Conservation (phyloP, 371 early-diverging fungal genomes). For the Mortierella sp. region DNA sequence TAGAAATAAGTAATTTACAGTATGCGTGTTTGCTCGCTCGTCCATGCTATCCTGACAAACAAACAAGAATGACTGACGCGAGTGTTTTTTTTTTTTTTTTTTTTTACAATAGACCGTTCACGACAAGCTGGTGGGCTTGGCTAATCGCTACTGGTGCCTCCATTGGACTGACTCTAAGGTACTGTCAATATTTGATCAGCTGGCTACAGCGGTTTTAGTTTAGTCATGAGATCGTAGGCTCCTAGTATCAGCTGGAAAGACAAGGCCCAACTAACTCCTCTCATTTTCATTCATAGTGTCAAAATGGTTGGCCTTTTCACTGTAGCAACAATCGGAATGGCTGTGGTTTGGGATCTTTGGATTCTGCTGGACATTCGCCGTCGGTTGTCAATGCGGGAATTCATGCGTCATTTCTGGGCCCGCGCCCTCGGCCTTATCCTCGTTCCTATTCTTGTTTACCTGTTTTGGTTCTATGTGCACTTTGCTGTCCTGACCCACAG, state of each 20-base stretch:
- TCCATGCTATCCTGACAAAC: background rate
- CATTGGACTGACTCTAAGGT: constrained; percentile 77
- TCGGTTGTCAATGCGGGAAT: constrained; percentile 75
- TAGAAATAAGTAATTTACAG: constrained; percentile 66
- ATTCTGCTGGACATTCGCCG: constrained; percentile 84
- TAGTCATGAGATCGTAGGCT: background rate
- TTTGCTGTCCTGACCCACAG: constrained; percentile 75
- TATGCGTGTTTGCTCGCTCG: background rate
- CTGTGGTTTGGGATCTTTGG: constrained; percentile 94
- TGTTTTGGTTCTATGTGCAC: constrained; percentile 88
- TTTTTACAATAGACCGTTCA: constrained; percentile 61
- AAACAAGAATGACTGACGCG: no score
- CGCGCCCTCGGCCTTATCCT: constrained; percentile 81
- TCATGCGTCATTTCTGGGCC: constrained; percentile 70
- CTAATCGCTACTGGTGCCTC: constrained; percentile 74
- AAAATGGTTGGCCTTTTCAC: constrained; percentile 97
- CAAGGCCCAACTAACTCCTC: background rate
- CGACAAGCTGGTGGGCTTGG: constrained; percentile 81
- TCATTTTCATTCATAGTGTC: constrained; percentile 64
- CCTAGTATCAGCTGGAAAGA: constrained; percentile 18
- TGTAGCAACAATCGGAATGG: constrained; percentile 85
- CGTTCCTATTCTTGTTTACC: constrained; percentile 86
- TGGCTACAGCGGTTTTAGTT: background rate
- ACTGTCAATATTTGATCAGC: constrained; percentile 10
- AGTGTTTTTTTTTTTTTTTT: background rate